Conservation (phyloP, 257 asterid genomes). For the Nicotiana tabacum region DNA sequence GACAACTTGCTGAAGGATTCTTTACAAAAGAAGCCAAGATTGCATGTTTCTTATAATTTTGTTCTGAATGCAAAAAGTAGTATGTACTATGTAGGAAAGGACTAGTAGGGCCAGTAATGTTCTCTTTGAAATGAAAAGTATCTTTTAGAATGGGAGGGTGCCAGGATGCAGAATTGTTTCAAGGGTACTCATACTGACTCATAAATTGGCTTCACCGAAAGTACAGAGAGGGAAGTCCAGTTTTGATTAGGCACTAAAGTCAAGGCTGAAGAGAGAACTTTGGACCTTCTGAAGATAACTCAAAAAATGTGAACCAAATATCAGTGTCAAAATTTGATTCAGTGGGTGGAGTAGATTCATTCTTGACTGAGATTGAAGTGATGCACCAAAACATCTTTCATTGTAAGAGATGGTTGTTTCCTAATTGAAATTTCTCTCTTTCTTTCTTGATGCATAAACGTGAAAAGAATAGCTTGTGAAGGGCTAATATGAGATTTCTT, state of each 20-base stretch:
- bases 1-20: background rate
- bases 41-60: background rate
- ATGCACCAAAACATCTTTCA: background rate
- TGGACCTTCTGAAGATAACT: background rate
- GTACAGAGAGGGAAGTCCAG: background rate
- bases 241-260: background rate
- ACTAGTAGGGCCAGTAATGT: background rate
- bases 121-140: background rate
- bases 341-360: background rate
- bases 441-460: background rate
- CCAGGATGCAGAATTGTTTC: background rate
- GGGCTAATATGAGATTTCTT: background rate
- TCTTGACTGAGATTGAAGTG: background rate
- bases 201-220: background rate
- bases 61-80: background rate
- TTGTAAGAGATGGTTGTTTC: background rate
- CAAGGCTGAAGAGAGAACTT: background rate
- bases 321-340: background rate
- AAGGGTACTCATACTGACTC: background rate
- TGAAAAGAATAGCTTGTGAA: background rate
- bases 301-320: background rate
- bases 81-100: background rate
- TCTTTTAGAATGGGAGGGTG: background rate
- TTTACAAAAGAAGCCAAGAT: background rate
- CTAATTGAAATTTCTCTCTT: background rate